Conservation (phyloP, 2,329 filamentous ascomycete genomes). For the Colletotrichum musicola region DNA sequence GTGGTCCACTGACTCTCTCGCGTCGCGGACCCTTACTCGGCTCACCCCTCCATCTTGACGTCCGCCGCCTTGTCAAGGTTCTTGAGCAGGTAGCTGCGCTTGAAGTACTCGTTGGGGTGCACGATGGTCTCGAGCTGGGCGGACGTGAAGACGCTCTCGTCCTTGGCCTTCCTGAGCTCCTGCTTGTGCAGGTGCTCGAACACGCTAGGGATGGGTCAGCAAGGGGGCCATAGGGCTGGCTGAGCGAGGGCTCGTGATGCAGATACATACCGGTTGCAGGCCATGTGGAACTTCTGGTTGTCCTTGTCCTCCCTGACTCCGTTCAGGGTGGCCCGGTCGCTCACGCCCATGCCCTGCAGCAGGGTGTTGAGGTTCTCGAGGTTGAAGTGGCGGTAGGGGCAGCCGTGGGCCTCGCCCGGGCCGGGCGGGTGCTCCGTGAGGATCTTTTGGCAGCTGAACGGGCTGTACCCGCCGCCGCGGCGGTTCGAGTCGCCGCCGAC, state of each 20-base stretch:
- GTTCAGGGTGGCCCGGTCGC: slow-evolving; percentile 80
- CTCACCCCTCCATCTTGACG: slow-evolving; percentile 68
- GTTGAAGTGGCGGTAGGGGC: slow-evolving; percentile 93
- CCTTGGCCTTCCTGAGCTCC: slow-evolving; percentile 82
- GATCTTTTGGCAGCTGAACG: slow-evolving; percentile 95
- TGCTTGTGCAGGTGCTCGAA: slow-evolving; percentile 89
- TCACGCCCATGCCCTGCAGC: slow-evolving; percentile 83
- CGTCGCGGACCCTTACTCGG: background rate
- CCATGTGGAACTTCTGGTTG: slow-evolving; percentile 91
- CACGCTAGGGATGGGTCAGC: slow-evolving; percentile 64
- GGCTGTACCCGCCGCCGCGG: slow-evolving; percentile 87
- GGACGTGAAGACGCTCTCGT: slow-evolving; percentile 77
- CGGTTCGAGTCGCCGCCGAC: slow-evolving; percentile 93
- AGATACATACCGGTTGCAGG: slow-evolving; percentile 81
- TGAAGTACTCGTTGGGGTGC: slow-evolving; percentile 98
- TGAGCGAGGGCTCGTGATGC: background rate
- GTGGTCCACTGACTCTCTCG: background rate
- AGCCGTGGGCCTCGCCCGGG: slow-evolving; percentile 92
- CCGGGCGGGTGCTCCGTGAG: slow-evolving; percentile 89
- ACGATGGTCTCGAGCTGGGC: slow-evolving; percentile 93
- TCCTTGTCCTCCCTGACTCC: slow-evolving; percentile 91
- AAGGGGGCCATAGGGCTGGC: slow-evolving; percentile 25
- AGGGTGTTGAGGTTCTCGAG: slow-evolving; percentile 85
- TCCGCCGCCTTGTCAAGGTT: slow-evolving; percentile 73
- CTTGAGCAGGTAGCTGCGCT: slow-evolving; percentile 90